A percentile compares a stretch with the other conserved stretches of the same genome.
These are phyloP conservation scores for Thraustochytrium striatum DNA, from an alignment of 352 stramenopile genomes.

Conservation along the genomic window DNA sequence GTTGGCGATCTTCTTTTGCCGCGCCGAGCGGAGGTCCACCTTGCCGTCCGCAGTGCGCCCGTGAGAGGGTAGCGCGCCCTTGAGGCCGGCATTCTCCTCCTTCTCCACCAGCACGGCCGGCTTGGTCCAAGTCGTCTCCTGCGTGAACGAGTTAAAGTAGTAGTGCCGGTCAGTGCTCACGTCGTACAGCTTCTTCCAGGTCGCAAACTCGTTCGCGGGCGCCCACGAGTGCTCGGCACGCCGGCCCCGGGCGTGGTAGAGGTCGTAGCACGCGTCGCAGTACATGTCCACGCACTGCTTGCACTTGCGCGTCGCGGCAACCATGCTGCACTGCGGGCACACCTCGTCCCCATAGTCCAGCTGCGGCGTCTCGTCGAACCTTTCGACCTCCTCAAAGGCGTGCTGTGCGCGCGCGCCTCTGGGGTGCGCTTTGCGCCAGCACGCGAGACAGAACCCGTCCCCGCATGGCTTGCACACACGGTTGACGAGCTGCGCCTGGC, in stretches of 20 bases:
- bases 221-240: slow-evolving; percentile 66
- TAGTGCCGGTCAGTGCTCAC: slow-evolving; percentile 56
- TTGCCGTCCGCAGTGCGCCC: slow-evolving; percentile 62
- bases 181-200: slow-evolving; percentile 55
- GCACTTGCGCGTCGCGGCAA: slow-evolving; percentile 59
- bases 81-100: slow-evolving; percentile 67
- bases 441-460: slow-evolving; percentile 63
- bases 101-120: slow-evolving; percentile 56
- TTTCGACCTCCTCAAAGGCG: slow-evolving; percentile 57
- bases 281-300: slow-evolving; percentile 73
- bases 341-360: slow-evolving; percentile 61
- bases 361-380: slow-evolving; percentile 62
- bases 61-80: slow-evolving; percentile 62
- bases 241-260: slow-evolving; percentile 62
- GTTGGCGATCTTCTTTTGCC: slow-evolving; percentile 66
- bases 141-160: slow-evolving; percentile 55
- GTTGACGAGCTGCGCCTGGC: slow-evolving; percentile 54
- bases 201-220: slow-evolving; percentile 60
- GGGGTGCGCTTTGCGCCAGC: slow-evolving; percentile 59
- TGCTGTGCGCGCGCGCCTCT: slow-evolving; percentile 58
- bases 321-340: slow-evolving; percentile 67
- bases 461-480: slow-evolving; percentile 63
- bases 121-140: slow-evolving; percentile 52
- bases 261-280: slow-evolving; percentile 63
- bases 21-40: slow-evolving; percentile 60